Evolutionary conservation across 441 rosid genomes (phyloP).

Genomic region (Rhodomyrtus psidioides): DNA sequence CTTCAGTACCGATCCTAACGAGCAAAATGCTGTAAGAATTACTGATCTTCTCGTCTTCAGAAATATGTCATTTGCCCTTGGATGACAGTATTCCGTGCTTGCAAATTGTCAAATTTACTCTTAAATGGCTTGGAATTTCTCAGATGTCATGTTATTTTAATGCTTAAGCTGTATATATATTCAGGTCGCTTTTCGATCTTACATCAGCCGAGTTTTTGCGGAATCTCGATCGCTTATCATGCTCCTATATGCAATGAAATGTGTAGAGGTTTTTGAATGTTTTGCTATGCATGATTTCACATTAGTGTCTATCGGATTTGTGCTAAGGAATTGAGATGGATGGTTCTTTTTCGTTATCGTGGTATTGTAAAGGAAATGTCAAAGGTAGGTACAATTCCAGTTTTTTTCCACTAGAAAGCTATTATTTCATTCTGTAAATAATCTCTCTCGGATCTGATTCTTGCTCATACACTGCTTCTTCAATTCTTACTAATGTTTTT

Average conservation of each 20-base stretch:
- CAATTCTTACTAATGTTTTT: neutral
- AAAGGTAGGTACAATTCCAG: neutral
- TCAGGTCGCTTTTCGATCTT: neutral
- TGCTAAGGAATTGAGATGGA: neutral
- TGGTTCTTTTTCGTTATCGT: neutral
- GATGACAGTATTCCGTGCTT: neutral
- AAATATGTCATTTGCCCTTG: neutral
- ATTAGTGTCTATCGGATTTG: neutral
- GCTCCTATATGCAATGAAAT: neutral
- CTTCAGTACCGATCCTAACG: conserved; percentile 43
- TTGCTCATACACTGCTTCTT: neutral
- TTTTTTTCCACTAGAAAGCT: neutral
- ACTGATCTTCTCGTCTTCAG: neutral
- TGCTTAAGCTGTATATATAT: neutral
- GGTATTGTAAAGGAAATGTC: neutral
- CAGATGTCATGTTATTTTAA: neutral
- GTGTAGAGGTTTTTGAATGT: neutral
- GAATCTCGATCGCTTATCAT: neutral
- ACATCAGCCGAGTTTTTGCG: neutral
- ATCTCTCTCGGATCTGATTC: neutral
- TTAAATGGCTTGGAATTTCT: neutral
- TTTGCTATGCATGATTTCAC: neutral
- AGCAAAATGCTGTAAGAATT: conserved; percentile 47
- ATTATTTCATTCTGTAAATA: neutral
- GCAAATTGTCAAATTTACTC: neutral